phyloP scores from a whole-genome alignment of 2,329 filamentous ascomycete species.

The Colletotrichum falcatum region DNA sequence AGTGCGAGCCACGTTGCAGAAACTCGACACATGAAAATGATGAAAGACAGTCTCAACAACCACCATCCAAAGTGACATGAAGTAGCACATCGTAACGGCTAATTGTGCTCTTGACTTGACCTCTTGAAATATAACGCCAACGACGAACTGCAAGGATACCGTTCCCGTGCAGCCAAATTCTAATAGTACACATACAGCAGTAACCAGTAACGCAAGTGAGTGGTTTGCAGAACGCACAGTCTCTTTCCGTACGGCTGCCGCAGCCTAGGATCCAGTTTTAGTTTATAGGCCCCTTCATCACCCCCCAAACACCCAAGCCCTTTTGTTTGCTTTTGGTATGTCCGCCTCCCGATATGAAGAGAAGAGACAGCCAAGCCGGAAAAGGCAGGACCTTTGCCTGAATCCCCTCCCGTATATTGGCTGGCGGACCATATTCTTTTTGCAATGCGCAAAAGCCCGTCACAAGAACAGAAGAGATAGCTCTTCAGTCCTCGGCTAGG shows the following conservation, averaged over 20 bases:
- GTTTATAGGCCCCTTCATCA: neutral
- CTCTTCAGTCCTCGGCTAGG: neutral
- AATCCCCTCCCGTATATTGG: neutral
- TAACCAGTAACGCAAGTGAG: constrained; percentile 11
- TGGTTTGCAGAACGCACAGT: too few relatives aligned
- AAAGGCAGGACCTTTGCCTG: neutral
- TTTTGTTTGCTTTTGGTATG: neutral
- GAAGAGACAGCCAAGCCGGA: neutral
- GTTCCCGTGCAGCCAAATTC: constrained; percentile 20
- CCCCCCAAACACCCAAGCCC: too few relatives aligned
- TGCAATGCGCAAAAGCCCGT: neutral
- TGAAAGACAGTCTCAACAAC: neutral
- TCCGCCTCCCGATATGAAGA: neutral
- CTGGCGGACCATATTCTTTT: neutral
- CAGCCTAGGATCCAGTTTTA: neutral
- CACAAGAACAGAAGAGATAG: neutral
- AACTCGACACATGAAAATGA: constrained; percentile 27
- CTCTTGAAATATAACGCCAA: constrained; percentile 36
- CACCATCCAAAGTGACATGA: neutral
- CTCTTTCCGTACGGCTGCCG: constrained; percentile 10
- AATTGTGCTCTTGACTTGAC: constrained; percentile 15
- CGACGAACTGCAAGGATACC: constrained; percentile 7
- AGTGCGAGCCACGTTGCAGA: constrained; percentile 52
- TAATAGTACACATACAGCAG: constrained; percentile 36
- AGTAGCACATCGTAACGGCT: neutral